These are phyloP conservation scores for Prunus salicina DNA, from an alignment of 306 rosid genomes.

Conservation along the genomic window DNA sequence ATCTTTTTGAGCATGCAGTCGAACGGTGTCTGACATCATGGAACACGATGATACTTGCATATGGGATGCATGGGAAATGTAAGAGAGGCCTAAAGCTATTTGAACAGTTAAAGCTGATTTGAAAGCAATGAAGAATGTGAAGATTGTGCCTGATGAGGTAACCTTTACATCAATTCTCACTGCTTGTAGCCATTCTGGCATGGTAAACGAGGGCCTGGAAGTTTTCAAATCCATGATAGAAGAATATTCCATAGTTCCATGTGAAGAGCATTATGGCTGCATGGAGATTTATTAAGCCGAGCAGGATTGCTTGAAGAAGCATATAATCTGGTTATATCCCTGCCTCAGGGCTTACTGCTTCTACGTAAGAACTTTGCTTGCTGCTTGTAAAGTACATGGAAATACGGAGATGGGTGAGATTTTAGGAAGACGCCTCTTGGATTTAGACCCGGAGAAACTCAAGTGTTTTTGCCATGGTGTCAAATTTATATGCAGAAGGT, in stretches of 20 bases:
- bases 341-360: slow-evolving; percentile 32
- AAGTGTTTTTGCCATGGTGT: slow-evolving; percentile 32
- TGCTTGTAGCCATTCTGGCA: slow-evolving; percentile 57
- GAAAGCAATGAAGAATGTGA: slow-evolving; percentile 39
- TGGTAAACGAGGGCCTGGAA: slow-evolving; percentile 42
- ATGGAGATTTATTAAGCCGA: slow-evolving; percentile 51
- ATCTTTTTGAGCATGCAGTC: slow-evolving; percentile 36
- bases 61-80: slow-evolving; percentile 47
- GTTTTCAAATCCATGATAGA: slow-evolving; percentile 36
- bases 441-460: slow-evolving; percentile 30
- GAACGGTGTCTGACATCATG: slow-evolving; percentile 45
- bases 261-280: slow-evolving; percentile 50
- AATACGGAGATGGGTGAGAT: slow-evolving; percentile 37
- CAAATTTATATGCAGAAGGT: slow-evolving; percentile 40
- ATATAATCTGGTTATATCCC: slow-evolving; percentile 34
- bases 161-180: slow-evolving; percentile 53
- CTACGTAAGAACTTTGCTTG: slow-evolving; percentile 44
- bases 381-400: slow-evolving; percentile 49
- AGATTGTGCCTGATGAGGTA: slow-evolving; percentile 37
- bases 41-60: slow-evolving; percentile 55
- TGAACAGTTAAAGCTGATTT: too few relatives aligned
- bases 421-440: slow-evolving; percentile 31
- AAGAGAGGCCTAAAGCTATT: slow-evolving; percentile 39
- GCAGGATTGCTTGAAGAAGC: slow-evolving; percentile 49
- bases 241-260: slow-evolving; percentile 35